Conservation (phyloP, 192 early-diverging fungal species). For the Coemansia sp. region DNA sequence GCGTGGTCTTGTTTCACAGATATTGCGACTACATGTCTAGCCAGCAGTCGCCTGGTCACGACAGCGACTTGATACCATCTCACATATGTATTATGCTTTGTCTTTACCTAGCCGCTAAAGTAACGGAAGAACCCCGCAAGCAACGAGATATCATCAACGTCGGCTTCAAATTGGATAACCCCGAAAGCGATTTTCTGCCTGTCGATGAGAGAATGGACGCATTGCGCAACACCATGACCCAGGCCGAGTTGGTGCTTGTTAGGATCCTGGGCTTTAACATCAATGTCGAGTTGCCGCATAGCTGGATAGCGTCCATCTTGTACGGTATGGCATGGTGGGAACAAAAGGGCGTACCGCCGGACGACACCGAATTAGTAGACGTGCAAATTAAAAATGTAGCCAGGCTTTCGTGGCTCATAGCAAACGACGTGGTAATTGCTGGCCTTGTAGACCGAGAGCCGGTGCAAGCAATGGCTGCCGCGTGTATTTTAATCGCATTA, state of each 20-base stretch:
- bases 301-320: conserved; percentile 23
- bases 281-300: conserved; percentile 33
- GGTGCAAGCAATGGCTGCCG: conserved; percentile 19
- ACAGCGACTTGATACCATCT: conserved; percentile 5
- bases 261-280: conserved; percentile 26
- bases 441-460: conserved; percentile 30
- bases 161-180: conserved; percentile 20
- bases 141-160: conserved; percentile 38
- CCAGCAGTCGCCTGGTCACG: not conserved
- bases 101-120: conserved; percentile 38
- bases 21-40: conserved; percentile 13
- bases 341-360: conserved; percentile 22
- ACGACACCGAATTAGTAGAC: conserved; percentile 25
- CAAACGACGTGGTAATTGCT: conserved; percentile 15
- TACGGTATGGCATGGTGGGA: conserved; percentile 46
- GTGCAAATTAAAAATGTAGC: conserved; percentile 17
- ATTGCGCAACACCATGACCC: conserved; percentile 25
- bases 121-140: conserved; percentile 42
- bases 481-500: conserved; percentile 23
- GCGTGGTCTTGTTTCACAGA: conserved; percentile 28
- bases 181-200: conserved; percentile 2
- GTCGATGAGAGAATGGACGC: conserved; percentile 5
- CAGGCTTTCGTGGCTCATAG: conserved; percentile 10
- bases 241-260: conserved; percentile 29
- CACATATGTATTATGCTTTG: conserved; percentile 31